Evolutionary conservation across 768 basidiomycete species (phyloP).

Genomic region (Pilatotrama ljubarskyi): DNA sequence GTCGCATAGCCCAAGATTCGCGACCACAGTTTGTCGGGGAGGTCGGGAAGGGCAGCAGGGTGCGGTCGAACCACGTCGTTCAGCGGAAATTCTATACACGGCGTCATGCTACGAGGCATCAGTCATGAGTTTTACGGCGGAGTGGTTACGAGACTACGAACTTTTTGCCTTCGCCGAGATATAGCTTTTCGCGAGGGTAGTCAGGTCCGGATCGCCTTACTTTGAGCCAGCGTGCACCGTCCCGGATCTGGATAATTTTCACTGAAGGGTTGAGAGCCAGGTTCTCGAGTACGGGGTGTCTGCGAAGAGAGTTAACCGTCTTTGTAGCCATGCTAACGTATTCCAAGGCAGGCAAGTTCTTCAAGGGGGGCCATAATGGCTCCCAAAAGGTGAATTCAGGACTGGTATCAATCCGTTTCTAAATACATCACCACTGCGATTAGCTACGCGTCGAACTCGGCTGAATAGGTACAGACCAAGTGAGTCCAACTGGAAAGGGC

Average conservation of each 20-base stretch:
- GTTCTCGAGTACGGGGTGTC: background rate
- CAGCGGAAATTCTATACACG: background rate
- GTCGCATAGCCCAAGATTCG: conserved; percentile 1
- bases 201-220: background rate
- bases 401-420: conserved; percentile 4
- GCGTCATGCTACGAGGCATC: background rate
- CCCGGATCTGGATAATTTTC: conserved; percentile 1
- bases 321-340: background rate
- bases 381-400: background rate
- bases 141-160: background rate
- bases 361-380: background rate
- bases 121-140: too few relatives aligned
- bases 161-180: conserved; percentile 3
- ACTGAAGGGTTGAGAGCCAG: background rate
- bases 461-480: background rate
- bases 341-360: background rate
- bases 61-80: background rate
- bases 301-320: background rate
- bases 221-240: background rate
- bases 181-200: background rate
- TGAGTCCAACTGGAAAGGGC: background rate
- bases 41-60: background rate
- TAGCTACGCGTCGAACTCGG: too few relatives aligned
- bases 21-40: conserved; percentile 6
- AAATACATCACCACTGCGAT: too few relatives aligned